Evolutionary conservation across 345 rosid species (phyloP).

Genomic region (Gossypium anomalum): DNA sequence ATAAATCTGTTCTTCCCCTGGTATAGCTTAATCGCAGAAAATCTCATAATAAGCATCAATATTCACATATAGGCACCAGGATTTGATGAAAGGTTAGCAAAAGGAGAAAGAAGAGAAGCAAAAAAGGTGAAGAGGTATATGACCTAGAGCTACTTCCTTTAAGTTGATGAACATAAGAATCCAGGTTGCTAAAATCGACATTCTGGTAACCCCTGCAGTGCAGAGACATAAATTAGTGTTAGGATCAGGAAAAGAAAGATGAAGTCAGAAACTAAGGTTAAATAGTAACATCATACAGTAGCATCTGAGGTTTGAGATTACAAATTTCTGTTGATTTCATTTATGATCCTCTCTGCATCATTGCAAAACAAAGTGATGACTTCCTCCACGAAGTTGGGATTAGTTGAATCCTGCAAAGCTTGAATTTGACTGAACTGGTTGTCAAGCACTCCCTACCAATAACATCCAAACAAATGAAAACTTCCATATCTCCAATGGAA

Average conservation of each 20-base stretch:
- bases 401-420: slow-evolving; percentile 21
- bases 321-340: slow-evolving; percentile 25
- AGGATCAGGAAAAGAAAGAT: background rate
- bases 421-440: slow-evolving; percentile 29
- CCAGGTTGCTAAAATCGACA: slow-evolving; percentile 18
- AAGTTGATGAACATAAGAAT: slow-evolving; percentile 32
- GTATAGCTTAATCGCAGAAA: background rate
- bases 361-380: slow-evolving; percentile 32
- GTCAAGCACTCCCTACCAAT: slow-evolving; percentile 27
- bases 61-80: too few relatives aligned
- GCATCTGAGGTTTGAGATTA: slow-evolving; percentile 12
- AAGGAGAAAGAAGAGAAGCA: background rate
- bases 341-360: slow-evolving; percentile 33
- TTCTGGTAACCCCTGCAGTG: background rate
- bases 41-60: too few relatives aligned
- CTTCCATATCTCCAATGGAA: background rate
- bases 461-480: slow-evolving; percentile 3
- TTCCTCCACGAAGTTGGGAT: slow-evolving; percentile 34
- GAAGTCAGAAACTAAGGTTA: background rate
- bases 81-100: background rate
- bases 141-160: slow-evolving; percentile 9
- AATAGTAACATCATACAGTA: background rate
- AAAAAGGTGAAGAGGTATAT: background rate
- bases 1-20: too few relatives aligned
- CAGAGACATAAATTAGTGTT: background rate